Percentiles rank a stretch among this genome's conserved stretches.
Evolutionary conservation across 2,329 filamentous ascomycete species (phyloP).

Genomic region (Diaporthe capsici): DNA sequence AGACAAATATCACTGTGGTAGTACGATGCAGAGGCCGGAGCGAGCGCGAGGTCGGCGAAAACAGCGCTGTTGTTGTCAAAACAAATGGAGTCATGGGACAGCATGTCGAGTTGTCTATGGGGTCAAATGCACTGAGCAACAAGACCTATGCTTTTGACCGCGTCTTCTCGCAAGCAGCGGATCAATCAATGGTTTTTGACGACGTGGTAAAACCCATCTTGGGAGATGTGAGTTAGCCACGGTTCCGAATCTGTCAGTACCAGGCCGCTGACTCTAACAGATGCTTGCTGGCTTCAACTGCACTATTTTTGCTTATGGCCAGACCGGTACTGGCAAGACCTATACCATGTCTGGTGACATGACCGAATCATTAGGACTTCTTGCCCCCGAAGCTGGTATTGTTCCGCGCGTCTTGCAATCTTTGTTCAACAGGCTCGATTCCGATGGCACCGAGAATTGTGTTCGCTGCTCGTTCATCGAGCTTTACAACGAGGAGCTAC

Average conservation of each 20-base stretch:
- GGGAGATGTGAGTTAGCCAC: constrained; percentile 76
- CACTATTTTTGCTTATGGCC: constrained; percentile 98
- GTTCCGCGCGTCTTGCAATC: constrained; percentile 92
- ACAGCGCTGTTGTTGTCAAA: constrained; percentile 91
- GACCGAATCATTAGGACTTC: constrained; percentile 84
- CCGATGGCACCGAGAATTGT: constrained; percentile 83
- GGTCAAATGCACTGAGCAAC: constrained; percentile 91
- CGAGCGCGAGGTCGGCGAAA: constrained; percentile 92
- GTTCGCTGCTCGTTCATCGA: constrained; percentile 99
- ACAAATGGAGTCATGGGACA: constrained; percentile 92
- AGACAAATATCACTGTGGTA: constrained; percentile 98
- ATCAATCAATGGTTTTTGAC: constrained; percentile 94
- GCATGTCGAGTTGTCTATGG: constrained; percentile 89
- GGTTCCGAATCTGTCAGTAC: neutral
- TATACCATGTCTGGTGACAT: constrained; percentile 99
- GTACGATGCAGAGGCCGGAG: constrained; percentile 94
- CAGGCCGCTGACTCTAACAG: constrained; percentile 58
- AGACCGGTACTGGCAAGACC: constrained; percentile 98
- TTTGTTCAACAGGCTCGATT: constrained; percentile 87
- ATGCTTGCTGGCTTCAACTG: constrained; percentile 97
- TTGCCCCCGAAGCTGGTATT: constrained; percentile 94
- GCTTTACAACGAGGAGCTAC: constrained; percentile 96
- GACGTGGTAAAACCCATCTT: constrained; percentile 94
- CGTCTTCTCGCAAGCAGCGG: constrained; percentile 94
- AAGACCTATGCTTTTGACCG: constrained; percentile 98